phyloP scores from a whole-genome alignment of 1,284 basidiomycete species.

The Gomphus sp. region DNA sequence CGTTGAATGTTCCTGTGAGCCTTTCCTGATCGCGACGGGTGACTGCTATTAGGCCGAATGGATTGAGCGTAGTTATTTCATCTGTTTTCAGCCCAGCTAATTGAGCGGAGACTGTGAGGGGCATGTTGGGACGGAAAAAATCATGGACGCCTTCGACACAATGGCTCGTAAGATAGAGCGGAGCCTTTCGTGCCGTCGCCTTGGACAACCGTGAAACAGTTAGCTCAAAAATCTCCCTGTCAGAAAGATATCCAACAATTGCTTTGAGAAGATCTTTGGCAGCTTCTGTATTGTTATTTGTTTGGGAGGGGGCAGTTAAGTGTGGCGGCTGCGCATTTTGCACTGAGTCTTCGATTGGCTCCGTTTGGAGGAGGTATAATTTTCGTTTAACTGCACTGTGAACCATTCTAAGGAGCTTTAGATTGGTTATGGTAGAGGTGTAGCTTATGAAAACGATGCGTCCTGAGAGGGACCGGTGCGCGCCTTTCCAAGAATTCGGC shows the following conservation, averaged over 20 bases:
- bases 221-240: not conserved
- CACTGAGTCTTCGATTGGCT: not conserved
- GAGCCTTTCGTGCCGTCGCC: not conserved
- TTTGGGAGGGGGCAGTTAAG: not conserved
- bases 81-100: not conserved
- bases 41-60: not conserved
- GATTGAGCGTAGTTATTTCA: not conserved
- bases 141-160: not conserved
- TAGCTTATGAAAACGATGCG: no score
- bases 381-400: not conserved
- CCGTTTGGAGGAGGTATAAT: not conserved
- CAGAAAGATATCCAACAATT: not conserved
- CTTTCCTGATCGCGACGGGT: not conserved
- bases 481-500: no score
- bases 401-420: not conserved
- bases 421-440: no score
- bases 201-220: not conserved
- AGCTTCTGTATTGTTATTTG: not conserved
- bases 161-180: not conserved
- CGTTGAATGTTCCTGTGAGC: not conserved
- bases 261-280: not conserved
- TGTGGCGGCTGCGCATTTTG: not conserved
- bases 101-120: not conserved
- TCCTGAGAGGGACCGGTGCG: no score
- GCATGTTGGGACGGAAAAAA: not conserved